These are phyloP conservation scores for Geotrichum cucujoidarum DNA, from an alignment of 1,139 yeast species.

Conservation along the genomic window DNA sequence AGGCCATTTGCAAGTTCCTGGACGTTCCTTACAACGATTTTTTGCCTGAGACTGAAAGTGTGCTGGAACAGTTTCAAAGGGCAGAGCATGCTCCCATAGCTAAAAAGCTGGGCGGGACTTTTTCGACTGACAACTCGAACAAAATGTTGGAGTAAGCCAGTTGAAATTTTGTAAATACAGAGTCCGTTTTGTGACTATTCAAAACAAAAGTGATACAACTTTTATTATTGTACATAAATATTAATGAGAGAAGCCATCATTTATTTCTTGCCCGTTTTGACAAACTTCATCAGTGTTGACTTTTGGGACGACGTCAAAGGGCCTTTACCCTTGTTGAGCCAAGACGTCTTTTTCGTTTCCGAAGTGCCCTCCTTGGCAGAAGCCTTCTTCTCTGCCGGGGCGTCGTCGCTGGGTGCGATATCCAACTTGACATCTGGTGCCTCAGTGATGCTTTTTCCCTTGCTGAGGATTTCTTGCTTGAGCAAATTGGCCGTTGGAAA, in stretches of 20 bases:
- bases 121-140: too few species aligned
- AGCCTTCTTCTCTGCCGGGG: neutral
- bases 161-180: too few species aligned
- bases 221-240: neutral
- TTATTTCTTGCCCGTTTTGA: slow-evolving; percentile 12
- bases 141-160: too few species aligned
- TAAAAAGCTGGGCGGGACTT: too few species aligned
- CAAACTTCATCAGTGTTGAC: slow-evolving; percentile 16
- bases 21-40: neutral
- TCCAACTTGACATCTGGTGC: slow-evolving; percentile 28
- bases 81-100: too few species aligned
- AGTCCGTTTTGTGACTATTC: too few species aligned
- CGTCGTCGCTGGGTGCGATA: neutral
- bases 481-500: slow-evolving; percentile 21
- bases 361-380: neutral
- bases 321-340: slow-evolving; percentile 15
- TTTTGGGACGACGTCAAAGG: slow-evolving; percentile 10
- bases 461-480: slow-evolving; percentile 19
- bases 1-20: slow-evolving; percentile 7
- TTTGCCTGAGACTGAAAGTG: neutral
- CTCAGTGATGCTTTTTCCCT: slow-evolving; percentile 28
- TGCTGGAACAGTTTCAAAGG: neutral
- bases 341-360: slow-evolving; percentile 8
- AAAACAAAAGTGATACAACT: too few species aligned
- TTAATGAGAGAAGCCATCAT: too few species aligned